Evolutionary conservation across 306 rosid species (phyloP), one percentile per base, ranked within the genome.

Genomic region (Gastrolobium bilobum): DNA sequence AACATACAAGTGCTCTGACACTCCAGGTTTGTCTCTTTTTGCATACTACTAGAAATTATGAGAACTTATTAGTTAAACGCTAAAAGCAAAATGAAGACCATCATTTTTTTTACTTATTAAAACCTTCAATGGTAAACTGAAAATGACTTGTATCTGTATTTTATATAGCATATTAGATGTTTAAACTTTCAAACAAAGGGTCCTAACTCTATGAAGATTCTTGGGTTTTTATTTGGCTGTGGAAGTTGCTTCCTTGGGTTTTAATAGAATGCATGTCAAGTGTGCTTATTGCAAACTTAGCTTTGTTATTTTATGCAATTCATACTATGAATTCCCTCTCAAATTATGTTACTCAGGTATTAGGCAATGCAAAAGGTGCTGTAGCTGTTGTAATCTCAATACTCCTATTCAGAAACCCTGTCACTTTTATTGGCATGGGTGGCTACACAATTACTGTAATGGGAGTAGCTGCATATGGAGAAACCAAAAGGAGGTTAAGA

Each of bases 331-430:
- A 42, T 46, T 69, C 8, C 11, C 29, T 51, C 44, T 39, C 15
- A 76, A 73, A 33, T 66, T 14, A 10, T 78, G 78, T 61, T 69
- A 66, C 81, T 14, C 88, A 95, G 99, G 97, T 95, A 3, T 81
- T 95, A 77, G 99, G 99, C 73, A 95, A 95, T 83, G 99, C 99
- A 2, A 95, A 95, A 81, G 99, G 99, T 35, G 98, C 99, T 3
- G 97, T 93, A 39, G 98, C 99, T 13, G 99, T 95, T 51, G 99
- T 91, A 34, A 91, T 95, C 87, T 92, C 99, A n/a, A 95, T 95
- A 59, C 91, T 95, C n/a, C 11, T 95, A 54, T 95, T 95, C 86
- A 91, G 91, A 87, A 93, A 95, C 80, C 98, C 97, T 0, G 99
- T 95, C 69, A 95, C 98, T 6, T 82, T 87, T 71, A 2, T 95